Evolutionary conservation across 2,329 filamentous ascomycete species (phyloP).

Genomic region (Phyllosticta ampelicida): DNA sequence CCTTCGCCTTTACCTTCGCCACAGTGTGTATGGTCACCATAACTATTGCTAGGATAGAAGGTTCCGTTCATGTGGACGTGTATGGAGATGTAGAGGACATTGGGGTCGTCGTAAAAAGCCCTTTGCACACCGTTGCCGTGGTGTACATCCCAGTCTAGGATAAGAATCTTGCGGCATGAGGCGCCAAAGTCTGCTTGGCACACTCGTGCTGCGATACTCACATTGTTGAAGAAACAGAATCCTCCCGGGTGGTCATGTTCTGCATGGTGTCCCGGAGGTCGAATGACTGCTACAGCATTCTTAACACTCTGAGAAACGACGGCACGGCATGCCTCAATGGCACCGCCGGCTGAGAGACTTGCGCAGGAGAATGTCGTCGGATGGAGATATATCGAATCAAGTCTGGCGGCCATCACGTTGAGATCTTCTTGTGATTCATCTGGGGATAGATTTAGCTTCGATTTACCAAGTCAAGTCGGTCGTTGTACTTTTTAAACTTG

Average conservation of each 20-base stretch:
- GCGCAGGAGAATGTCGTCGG: constrained; percentile 71
- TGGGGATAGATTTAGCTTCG: constrained; percentile 8
- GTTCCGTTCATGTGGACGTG: constrained; percentile 75
- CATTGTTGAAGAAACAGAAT: constrained; percentile 97
- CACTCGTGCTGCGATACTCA: constrained; percentile 79
- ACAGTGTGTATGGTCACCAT: constrained; percentile 50
- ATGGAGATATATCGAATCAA: constrained; percentile 49
- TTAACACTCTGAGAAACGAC: constrained; percentile 75
- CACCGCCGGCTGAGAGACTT: constrained; percentile 76
- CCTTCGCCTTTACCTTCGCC: constrained; percentile 48
- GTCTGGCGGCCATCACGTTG: constrained; percentile 49
- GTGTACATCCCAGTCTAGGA: constrained; percentile 80
- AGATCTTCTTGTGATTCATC: constrained; percentile 48
- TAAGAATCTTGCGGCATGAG: constrained; percentile 74
- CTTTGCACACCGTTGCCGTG: constrained; percentile 90
- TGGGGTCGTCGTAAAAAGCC: constrained; percentile 89
- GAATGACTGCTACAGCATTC: constrained; percentile 90
- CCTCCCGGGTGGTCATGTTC: constrained; percentile 79
- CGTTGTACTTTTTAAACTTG: constrained; percentile 20
- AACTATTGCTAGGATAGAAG: constrained; percentile 65
- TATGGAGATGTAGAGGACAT: constrained; percentile 88
- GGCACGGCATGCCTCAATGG: constrained; percentile 92
- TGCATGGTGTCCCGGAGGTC: constrained; percentile 90
- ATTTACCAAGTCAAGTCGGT: constrained; percentile 28
- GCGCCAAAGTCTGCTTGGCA: constrained; percentile 76